These are phyloP conservation scores for Neofusicoccum kwambonambiense DNA, from an alignment of 2,329 filamentous ascomycete genomes.

Conservation along the genomic window DNA sequence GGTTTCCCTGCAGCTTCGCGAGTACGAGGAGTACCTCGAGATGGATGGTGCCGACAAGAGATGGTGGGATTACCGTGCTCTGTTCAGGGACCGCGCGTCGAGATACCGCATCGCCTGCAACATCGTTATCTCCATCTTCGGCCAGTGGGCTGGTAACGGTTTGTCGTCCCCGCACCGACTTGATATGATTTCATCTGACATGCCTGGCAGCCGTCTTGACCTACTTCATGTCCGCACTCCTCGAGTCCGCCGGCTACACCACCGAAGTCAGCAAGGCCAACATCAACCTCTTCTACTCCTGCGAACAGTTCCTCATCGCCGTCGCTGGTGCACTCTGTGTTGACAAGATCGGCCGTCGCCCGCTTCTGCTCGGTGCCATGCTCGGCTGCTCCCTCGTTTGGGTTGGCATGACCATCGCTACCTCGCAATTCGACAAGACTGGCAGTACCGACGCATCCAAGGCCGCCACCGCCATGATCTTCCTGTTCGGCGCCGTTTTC, in stretches of 20 bases:
- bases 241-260: conserved; percentile 15
- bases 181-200: neutral
- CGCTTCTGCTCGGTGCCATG: conserved; percentile 32
- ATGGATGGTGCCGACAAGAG: conserved; percentile 53
- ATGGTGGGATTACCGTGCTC: conserved; percentile 60
- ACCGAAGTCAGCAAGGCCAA: conserved; percentile 12
- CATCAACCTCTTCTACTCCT: conserved; percentile 18
- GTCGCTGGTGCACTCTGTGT: conserved; percentile 35
- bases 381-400: conserved; percentile 27
- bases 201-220: conserved; percentile 2
- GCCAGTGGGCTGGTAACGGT: conserved; percentile 40
- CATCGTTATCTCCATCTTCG: conserved; percentile 54
- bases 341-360: conserved; percentile 33
- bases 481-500: conserved; percentile 36
- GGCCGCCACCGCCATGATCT: conserved; percentile 34
- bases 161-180: neutral
- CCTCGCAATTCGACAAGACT: conserved; percentile 15
- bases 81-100: conserved; percentile 49
- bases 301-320: conserved; percentile 34
- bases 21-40: conserved; percentile 54
- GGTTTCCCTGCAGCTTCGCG: conserved; percentile 57
- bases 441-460: neutral
- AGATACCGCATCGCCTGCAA: conserved; percentile 55
- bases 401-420: conserved; percentile 26
- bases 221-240: conserved; percentile 17